Percentiles rank a stretch among this genome's conserved stretches.
Conservation (phyloP, 441 rosid species). For the Manihot esculenta region DNA sequence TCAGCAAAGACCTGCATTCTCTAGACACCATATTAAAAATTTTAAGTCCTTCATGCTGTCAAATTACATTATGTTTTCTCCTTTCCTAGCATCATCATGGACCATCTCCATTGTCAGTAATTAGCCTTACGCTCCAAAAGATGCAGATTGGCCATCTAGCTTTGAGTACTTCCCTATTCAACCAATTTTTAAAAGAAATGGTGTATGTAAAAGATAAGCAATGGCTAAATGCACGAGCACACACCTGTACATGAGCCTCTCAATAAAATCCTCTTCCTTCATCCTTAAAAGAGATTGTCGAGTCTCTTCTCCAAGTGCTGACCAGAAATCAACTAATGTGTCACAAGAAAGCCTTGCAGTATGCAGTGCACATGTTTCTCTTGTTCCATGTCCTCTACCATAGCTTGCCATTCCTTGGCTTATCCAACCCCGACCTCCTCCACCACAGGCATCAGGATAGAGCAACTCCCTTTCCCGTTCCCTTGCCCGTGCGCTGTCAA, state of each 20-base stretch:
- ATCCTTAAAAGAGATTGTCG: conserved; percentile 82
- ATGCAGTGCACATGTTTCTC: conserved; percentile 96
- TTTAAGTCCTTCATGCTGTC: conserved; percentile 4
- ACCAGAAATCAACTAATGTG: conserved; percentile 93
- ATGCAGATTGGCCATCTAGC: conserved; percentile 20
- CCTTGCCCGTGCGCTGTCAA: conserved; percentile 88
- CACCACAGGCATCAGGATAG: conserved; percentile 98
- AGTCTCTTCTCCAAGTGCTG: conserved; percentile 87
- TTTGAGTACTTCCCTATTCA: conserved; percentile 12
- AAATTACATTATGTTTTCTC: conserved; percentile 14
- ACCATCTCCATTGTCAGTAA: conserved; percentile 17
- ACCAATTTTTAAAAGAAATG: conserved; percentile 25
- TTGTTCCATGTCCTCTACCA: conserved; percentile 89
- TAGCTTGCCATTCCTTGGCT: conserved; percentile 81
- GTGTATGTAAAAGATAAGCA: conserved; percentile 23
- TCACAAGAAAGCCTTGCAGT: conserved; percentile 95
- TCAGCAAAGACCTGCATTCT: neutral
- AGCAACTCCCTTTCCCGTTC: conserved; percentile 86
- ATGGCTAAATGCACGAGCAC: conserved; percentile 14
- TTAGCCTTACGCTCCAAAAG: conserved; percentile 16
- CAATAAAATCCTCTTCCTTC: conserved; percentile 99
- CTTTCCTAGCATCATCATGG: conserved; percentile 15
- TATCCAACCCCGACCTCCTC: conserved; percentile 96
- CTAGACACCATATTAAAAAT: neutral
- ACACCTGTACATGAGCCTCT: conserved; percentile 95